These are phyloP conservation scores for Nitzschia sp. DNA, from an alignment of 108 stramenopile genomes.

Conservation along the genomic window DNA sequence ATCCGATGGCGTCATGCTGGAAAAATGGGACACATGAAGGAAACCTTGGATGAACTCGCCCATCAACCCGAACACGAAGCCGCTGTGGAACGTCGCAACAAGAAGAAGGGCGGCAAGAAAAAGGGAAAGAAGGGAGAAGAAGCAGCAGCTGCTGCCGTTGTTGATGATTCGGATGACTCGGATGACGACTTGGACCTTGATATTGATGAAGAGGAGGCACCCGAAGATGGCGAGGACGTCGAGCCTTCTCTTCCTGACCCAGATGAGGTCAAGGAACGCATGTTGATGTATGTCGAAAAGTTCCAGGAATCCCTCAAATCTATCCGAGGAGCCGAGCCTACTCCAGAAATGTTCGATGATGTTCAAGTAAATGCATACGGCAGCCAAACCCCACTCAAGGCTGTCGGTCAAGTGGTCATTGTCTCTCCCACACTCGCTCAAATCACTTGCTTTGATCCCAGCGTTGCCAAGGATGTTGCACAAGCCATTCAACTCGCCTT, in stretches of 20 bases:
- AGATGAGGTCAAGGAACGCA: conserved; percentile 40
- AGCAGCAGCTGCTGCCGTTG: not conserved
- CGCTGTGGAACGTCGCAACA: conserved; percentile 63
- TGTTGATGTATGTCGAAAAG: conserved; percentile 63
- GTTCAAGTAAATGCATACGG: conserved; percentile 79
- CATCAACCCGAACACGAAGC: conserved; percentile 61
- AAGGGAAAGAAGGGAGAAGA: conserved; percentile 34
- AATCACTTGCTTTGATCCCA: conserved; percentile 82
- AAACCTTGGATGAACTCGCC: conserved; percentile 69
- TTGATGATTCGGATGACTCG: conserved; percentile 28
- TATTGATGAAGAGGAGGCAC: conserved; percentile 36
- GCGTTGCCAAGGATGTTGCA: conserved; percentile 63
- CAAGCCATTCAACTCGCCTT: conserved; percentile 75
- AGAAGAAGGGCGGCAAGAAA: conserved; percentile 64
- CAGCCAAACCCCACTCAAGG: conserved; percentile 56
- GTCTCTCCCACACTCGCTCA: conserved; percentile 70
- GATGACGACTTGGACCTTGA: conserved; percentile 30
- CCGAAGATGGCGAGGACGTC: conserved; percentile 37
- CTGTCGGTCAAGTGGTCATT: conserved; percentile 86
- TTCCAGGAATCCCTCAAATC: conserved; percentile 65
- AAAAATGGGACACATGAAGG: conserved; percentile 66
- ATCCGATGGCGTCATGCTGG: conserved; percentile 35
- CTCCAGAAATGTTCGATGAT: conserved; percentile 80
- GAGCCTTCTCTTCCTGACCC: conserved; percentile 67
- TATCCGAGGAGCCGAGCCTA: conserved; percentile 82